Base-by-base conservation (phyloP, 108 stramenopile genomes). In the Skeletonema tropicum region DNA sequence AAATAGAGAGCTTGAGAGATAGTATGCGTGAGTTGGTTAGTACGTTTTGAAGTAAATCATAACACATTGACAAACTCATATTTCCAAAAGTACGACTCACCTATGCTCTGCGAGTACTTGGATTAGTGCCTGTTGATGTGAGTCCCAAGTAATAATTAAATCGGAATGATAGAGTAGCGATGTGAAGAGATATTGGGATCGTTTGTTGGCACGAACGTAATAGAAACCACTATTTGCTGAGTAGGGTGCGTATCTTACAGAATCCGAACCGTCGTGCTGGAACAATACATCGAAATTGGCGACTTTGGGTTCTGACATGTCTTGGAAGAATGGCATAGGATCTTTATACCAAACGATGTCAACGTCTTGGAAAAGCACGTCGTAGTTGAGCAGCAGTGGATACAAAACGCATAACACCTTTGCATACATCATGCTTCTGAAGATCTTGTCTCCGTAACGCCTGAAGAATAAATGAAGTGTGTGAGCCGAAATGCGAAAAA, bases 311-410 rank as follows among this genome's bases (percentile, higher is more conserved):
- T 41, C 39, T 19, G 65, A 42, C 12, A 62, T 66, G 41, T 75
- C 74, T 30, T 80, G 77, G 57, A 85, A 85, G 32, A 59, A 86
- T 33, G 57, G 30, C 68, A 52, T 26, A 15, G 74, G 64, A 60
- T 87, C 60, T 60, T 80, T 65, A 58, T 77, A 82, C 89, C 87
- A 90, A 1, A 91, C 77, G 36, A 90, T 62, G 62, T 92, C 89
- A 5, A 93, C 92, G 68, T 96, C 95, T 76, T 94, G 93, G 64
- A 93, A 96, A n/a, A 96, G 67, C 9, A 96, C 65, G 69, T 96
- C 88, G 65, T 92, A 91, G 14, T 90, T 89, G 57, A 94, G 73
- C 45, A 74, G 8, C 21, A 80, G 61, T 5, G 88, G 71, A 32
- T 94, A 69, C 41, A 90, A 90, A 9, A 94, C 90, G 66, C 85